Conservation (phyloP, 495 filamentous ascomycete species). For the Acidomyces sp. region DNA sequence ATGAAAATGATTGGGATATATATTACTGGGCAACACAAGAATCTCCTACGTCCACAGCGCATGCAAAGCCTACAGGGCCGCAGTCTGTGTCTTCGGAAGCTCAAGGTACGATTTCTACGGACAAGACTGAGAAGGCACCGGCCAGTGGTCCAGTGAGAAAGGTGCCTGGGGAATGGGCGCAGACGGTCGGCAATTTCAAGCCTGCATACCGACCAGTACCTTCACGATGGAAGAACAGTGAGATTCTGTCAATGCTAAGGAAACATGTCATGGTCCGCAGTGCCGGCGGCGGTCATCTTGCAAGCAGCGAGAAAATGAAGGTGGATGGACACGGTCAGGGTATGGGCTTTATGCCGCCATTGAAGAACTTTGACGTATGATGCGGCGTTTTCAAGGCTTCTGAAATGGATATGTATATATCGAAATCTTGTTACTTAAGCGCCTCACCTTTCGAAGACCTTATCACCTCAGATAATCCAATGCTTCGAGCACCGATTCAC, state of each 20-base stretch:
- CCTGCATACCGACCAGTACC: conserved; percentile 89
- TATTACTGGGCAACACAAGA: conserved; percentile 99
- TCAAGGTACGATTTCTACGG: conserved; percentile 24
- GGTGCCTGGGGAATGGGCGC: conserved; percentile 73
- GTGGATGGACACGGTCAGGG: conserved; percentile 17
- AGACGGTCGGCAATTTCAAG: conserved; percentile 88
- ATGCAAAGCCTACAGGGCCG: conserved; percentile 27
- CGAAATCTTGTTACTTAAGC: too few relatives aligned
- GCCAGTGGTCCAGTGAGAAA: conserved; percentile 12
- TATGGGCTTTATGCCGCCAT: conserved; percentile 28
- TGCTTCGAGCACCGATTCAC: too few relatives aligned
- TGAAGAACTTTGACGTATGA: conserved; percentile 28
- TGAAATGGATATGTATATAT: too few relatives aligned
- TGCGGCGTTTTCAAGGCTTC: too few relatives aligned
- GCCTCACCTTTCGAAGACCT: too few relatives aligned
- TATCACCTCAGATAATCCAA: too few relatives aligned
- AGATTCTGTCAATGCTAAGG: conserved; percentile 63
- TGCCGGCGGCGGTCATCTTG: conserved; percentile 24
- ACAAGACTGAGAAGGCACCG: conserved; percentile 16
- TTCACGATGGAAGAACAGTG: conserved; percentile 63
- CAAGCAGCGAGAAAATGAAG: conserved; percentile 15
- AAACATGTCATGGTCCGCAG: conserved; percentile 52
- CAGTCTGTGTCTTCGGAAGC: conserved; percentile 25
- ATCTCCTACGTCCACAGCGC: conserved; percentile 36
- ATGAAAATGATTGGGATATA: conserved; percentile 99